Percentiles rank a stretch among this genome's conserved stretches.
Conservation (phyloP, 176 grass and related monocot genomes). For the Microstegium vimineum region DNA sequence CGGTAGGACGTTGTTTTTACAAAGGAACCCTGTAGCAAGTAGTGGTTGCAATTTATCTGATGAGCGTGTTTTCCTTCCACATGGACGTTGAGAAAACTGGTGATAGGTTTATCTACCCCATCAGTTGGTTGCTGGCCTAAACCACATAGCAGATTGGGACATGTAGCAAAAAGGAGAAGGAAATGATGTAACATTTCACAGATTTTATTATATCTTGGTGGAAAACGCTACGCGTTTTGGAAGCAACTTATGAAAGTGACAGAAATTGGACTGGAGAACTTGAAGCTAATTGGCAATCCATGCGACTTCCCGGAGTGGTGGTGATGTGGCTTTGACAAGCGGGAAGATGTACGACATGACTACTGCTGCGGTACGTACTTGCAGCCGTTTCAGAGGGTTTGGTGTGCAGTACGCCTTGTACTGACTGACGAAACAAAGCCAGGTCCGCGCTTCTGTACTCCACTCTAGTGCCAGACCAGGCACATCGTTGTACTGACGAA, state of each 20-base stretch:
- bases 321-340: neutral
- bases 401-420: constrained; percentile 45
- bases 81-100: neutral
- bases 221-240: neutral
- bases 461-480: neutral
- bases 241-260: neutral
- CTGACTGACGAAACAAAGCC: neutral
- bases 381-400: neutral
- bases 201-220: neutral
- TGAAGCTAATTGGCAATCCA: neutral
- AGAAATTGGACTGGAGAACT: neutral
- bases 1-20: neutral
- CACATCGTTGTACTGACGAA: constrained; percentile 6
- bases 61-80: neutral
- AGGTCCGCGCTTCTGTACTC: constrained; percentile 20
- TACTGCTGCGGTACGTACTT: neutral
- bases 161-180: neutral
- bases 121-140: neutral
- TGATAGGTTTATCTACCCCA: neutral
- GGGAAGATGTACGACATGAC: neutral
- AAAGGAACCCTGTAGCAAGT: neutral
- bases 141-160: neutral
- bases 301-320: neutral
- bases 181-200: neutral
- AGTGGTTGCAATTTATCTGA: neutral